A percentile compares a stretch with the other conserved stretches of the same genome.
Conservation (phyloP, 2,329 filamentous ascomycete genomes). For the Arthroderma sp. region DNA sequence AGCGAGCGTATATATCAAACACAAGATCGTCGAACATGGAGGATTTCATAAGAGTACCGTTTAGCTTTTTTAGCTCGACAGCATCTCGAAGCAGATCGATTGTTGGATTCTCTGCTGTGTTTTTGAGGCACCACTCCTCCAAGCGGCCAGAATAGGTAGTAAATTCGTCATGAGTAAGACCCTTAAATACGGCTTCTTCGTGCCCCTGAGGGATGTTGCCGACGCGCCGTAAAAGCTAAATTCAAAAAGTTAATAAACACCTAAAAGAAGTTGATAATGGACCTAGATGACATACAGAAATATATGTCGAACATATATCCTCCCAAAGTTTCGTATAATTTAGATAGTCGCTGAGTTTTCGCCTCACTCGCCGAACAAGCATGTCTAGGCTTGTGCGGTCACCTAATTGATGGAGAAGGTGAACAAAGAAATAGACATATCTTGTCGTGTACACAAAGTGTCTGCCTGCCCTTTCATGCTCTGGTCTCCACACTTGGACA, state of each 20-base stretch:
- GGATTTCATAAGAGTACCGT: slow-evolving; percentile 75
- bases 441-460: slow-evolving; percentile 86
- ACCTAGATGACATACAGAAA: slow-evolving; percentile 27
- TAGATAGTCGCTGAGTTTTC: slow-evolving; percentile 64
- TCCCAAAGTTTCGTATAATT: slow-evolving; percentile 52
- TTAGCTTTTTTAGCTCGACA: slow-evolving; percentile 62
- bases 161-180: slow-evolving; percentile 53
- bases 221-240: slow-evolving; percentile 42
- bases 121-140: slow-evolving; percentile 44
- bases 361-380: slow-evolving; percentile 64
- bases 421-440: slow-evolving; percentile 71
- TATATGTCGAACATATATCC: slow-evolving; percentile 45
- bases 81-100: slow-evolving; percentile 54
- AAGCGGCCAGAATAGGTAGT: slow-evolving; percentile 45
- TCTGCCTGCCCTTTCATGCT: slow-evolving; percentile 67
- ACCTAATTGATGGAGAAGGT: slow-evolving; percentile 57
- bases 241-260: slow-evolving; percentile 12
- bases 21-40: slow-evolving; percentile 84
- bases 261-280: neutral
- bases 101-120: slow-evolving; percentile 33
- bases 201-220: slow-evolving; percentile 46
- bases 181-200: slow-evolving; percentile 53
- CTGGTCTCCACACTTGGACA: slow-evolving; percentile 89
- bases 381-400: slow-evolving; percentile 67
- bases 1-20: slow-evolving; percentile 68